Evolutionary conservation across 2,329 filamentous ascomycete genomes (phyloP).

Genomic region (Hymenoscyphus salicellus): DNA sequence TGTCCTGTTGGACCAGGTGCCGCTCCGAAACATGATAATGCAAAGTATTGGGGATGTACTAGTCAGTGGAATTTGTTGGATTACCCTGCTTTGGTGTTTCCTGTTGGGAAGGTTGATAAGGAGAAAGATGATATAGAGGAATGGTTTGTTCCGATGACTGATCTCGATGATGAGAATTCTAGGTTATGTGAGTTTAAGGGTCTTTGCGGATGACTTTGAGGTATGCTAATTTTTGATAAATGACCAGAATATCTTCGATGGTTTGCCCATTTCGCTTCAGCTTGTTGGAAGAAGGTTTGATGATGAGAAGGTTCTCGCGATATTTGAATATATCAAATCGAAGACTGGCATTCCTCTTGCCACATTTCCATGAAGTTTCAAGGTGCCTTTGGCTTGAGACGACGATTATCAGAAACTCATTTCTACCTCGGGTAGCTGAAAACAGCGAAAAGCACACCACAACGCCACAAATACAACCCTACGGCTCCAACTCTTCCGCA

Average conservation of each 20-base stretch:
- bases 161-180: slow-evolving; percentile 34
- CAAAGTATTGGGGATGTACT: slow-evolving; percentile 62
- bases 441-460: too few relatives aligned
- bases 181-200: slow-evolving; percentile 49
- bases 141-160: slow-evolving; percentile 35
- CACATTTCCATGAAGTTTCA: background rate
- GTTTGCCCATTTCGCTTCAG: slow-evolving; percentile 43
- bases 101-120: slow-evolving; percentile 43
- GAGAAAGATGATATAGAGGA: slow-evolving; percentile 28
- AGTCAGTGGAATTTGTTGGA: slow-evolving; percentile 67
- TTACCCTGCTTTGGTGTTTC: slow-evolving; percentile 61
- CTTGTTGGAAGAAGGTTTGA: slow-evolving; percentile 37
- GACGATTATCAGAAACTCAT: too few relatives aligned
- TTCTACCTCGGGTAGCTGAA: background rate
- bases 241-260: slow-evolving; percentile 38
- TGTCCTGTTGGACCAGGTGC: slow-evolving; percentile 55
- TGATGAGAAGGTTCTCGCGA: slow-evolving; percentile 35
- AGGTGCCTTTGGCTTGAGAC: background rate
- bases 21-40: slow-evolving; percentile 50
- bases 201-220: slow-evolving; percentile 47
- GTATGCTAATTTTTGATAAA: slow-evolving; percentile 38
- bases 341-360: slow-evolving; percentile 6
- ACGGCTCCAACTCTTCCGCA: background rate
- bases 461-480: background rate
- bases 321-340: slow-evolving; percentile 20